phyloP scores from a whole-genome alignment of 2,329 filamentous ascomycete species.

The Xylaria sp. region DNA sequence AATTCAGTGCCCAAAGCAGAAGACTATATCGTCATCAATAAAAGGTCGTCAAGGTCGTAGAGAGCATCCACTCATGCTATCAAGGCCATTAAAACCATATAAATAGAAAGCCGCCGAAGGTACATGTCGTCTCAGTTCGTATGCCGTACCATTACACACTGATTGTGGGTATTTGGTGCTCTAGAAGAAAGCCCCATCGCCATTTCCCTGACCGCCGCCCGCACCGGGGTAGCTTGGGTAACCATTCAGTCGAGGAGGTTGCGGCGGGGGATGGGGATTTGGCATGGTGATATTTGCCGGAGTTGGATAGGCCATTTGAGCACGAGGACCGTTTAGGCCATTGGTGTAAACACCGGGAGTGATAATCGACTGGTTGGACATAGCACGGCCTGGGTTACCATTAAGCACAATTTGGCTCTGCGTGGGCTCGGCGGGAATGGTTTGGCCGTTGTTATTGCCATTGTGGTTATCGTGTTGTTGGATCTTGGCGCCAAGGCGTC shows the following conservation, averaged over 20 bases:
- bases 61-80: conserved; percentile 50
- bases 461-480: conserved; percentile 64
- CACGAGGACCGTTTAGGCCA: conserved; percentile 50
- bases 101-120: conserved; percentile 41
- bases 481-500: conserved; percentile 92
- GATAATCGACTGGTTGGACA: conserved; percentile 56
- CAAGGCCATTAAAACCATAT: conserved; percentile 44
- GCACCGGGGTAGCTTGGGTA: conserved; percentile 47
- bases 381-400: conserved; percentile 55
- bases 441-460: conserved; percentile 61
- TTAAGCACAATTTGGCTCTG: conserved; percentile 66
- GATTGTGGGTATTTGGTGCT: conserved; percentile 35
- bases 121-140: conserved; percentile 47
- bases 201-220: conserved; percentile 38
- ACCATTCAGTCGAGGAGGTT: conserved; percentile 47
- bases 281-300: conserved; percentile 50
- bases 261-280: conserved; percentile 42
- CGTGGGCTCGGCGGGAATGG: conserved; percentile 63
- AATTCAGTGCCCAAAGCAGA: conserved; percentile 40
- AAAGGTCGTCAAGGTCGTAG: conserved; percentile 49
- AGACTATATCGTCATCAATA: conserved; percentile 38
- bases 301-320: conserved; percentile 52
- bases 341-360: conserved; percentile 50
- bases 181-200: conserved; percentile 48
- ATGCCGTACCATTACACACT: conserved; percentile 49